Evolutionary conservation across 306 rosid species (phyloP), one percentile per base, ranked within the genome.

Genomic region (Medicago ruthenica): DNA sequence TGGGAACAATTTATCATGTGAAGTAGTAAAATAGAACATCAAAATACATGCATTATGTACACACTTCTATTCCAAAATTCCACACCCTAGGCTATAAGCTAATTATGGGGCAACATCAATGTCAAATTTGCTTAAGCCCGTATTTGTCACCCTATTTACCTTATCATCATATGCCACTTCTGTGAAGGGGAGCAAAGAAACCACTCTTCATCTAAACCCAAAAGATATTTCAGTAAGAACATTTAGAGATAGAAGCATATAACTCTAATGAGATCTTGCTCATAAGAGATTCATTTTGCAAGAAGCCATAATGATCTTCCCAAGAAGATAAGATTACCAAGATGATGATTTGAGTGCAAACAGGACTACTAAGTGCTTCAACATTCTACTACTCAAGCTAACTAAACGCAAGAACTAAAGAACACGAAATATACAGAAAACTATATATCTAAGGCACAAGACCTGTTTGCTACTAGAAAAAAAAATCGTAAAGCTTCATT

Each of bases 211-310:
- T 41, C 57, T 60, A 41, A 50, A 69, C 40, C 61, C 68, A 75
- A 20, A 48, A 76, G 59, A 47, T 62, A 36, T 58, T 75, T 58
- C 59, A 69, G 53, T 40, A 80, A 63, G 51, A 27, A 55, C 40
- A 73, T 65, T 27, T 27, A 57, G 21, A 77, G 16, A 47, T 61
- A 47, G 64, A 65, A 71, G 65, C 20, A 34, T 64, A 16, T 53
- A 70, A 66, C 9, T 44, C 65, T 53, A 58, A 16, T 47, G 65
- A 44, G 39, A 21, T n/a, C 17, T 67, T 15, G 41, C 13, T 39
- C 40, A 34, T 20, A 67, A 80, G 44, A 58, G 39, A 63, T 48
- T 67, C 71, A 58, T 16, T 66, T 67, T 63, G 74, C 81, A 70
- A 44, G 31, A 42, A 63, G 24, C 20, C 51, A 14, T 45, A 24